Conservation (phyloP, 306 rosid genomes). For the Bauhinia variegata region DNA sequence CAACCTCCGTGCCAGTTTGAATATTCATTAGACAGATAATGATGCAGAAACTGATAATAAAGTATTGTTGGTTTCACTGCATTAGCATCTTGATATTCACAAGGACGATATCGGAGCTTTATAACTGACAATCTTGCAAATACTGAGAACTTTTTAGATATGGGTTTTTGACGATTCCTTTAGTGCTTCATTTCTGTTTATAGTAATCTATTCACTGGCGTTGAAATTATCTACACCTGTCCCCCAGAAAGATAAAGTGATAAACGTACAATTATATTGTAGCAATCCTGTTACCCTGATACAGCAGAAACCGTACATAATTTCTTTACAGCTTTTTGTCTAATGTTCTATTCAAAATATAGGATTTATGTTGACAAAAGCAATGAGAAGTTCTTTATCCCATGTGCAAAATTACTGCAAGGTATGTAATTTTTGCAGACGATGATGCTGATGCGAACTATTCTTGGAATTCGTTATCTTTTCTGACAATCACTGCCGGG, state of each 20-base stretch:
- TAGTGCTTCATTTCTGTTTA: not conserved
- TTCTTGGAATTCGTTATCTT: not conserved
- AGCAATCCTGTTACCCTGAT: too few relatives aligned
- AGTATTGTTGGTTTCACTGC: slow-evolving; percentile 8
- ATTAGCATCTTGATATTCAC: slow-evolving; percentile 15
- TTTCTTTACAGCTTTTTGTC: slow-evolving; percentile 28
- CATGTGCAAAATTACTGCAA: slow-evolving; percentile 29
- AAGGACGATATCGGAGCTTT: slow-evolving; percentile 9
- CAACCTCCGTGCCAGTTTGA: too few relatives aligned
- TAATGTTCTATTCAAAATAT: slow-evolving; percentile 22
- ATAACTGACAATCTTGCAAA: slow-evolving; percentile 4
- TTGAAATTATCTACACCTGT: not conserved
- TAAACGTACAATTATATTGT: slow-evolving; percentile 1
- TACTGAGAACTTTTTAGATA: too few relatives aligned
- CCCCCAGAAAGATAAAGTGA: not conserved
- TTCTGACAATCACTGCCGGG: slow-evolving; percentile 18
- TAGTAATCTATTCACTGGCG: not conserved
- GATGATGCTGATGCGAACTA: slow-evolving; percentile 18
- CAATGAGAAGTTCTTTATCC: slow-evolving; percentile 29
- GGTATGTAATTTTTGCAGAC: slow-evolving; percentile 3
- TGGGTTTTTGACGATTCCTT: not conserved
- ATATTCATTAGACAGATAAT: too few relatives aligned
- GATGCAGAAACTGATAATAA: not conserved
- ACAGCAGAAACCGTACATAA: slow-evolving; percentile 16
- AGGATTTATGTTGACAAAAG: slow-evolving; percentile 21